These are phyloP conservation scores for Globisporangium cystogenes DNA, from an alignment of 352 stramenopile genomes.

Conservation along the genomic window DNA sequence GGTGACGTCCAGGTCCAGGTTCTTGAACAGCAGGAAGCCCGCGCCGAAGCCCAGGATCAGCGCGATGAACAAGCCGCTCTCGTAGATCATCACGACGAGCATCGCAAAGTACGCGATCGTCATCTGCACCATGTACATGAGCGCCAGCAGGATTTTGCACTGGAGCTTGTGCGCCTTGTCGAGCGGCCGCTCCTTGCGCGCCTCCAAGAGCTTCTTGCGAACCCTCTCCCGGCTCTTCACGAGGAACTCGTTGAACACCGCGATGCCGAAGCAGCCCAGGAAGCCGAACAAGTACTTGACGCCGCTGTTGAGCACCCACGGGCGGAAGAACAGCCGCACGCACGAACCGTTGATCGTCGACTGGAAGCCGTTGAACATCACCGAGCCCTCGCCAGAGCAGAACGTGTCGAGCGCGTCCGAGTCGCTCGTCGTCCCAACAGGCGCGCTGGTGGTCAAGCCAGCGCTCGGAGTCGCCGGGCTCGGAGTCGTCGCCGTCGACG, in stretches of 20 bases:
- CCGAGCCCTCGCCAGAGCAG: slow-evolving; percentile 57
- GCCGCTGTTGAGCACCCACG: slow-evolving; percentile 68
- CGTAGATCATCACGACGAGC: slow-evolving; percentile 82
- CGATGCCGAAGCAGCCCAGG: slow-evolving; percentile 56
- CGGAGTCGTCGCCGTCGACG: slow-evolving; percentile 12
- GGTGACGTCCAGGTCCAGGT: slow-evolving; percentile 60
- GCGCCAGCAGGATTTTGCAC: slow-evolving; percentile 54
- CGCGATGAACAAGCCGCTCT: slow-evolving; percentile 68
- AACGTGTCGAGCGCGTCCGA: slow-evolving; percentile 25
- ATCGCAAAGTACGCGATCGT: slow-evolving; percentile 79
- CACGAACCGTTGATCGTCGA: slow-evolving; percentile 66
- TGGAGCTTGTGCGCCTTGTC: slow-evolving; percentile 57
- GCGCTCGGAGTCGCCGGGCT: slow-evolving; percentile 15
- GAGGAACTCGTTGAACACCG: slow-evolving; percentile 61
- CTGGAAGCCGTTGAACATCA: slow-evolving; percentile 85
- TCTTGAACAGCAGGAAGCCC: slow-evolving; percentile 72
- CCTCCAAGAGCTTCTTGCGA: slow-evolving; percentile 35
- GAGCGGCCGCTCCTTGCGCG: slow-evolving; percentile 22
- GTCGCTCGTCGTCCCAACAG: slow-evolving; percentile 12
- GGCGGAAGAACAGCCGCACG: slow-evolving; percentile 69
- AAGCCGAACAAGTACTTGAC: slow-evolving; percentile 76
- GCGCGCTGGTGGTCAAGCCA: slow-evolving; percentile 8
- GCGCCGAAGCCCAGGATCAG: slow-evolving; percentile 64
- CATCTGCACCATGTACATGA: slow-evolving; percentile 80
- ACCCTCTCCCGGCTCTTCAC: slow-evolving; percentile 47